Evolutionary conservation across 768 basidiomycete species (phyloP).

Genomic region (Coprinopsis sp.): DNA sequence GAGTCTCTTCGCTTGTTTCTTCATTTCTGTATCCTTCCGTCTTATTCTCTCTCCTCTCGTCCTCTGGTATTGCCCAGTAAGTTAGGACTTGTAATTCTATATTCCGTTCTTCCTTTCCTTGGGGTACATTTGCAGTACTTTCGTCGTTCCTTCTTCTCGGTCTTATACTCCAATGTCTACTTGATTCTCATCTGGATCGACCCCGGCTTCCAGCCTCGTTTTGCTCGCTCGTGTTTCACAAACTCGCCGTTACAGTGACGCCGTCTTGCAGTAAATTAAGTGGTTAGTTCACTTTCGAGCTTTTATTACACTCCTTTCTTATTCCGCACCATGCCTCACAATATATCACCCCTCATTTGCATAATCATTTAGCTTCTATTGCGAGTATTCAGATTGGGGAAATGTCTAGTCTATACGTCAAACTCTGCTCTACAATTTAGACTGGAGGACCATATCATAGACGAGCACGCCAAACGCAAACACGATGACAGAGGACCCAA

Average conservation of each 20-base stretch:
- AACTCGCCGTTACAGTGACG: too few species aligned
- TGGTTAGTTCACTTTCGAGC: too few species aligned
- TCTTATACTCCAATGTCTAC: slow-evolving; percentile 5
- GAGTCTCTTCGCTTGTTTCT: not conserved
- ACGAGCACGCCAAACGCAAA: slow-evolving; percentile 78
- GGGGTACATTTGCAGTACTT: slow-evolving; percentile 30
- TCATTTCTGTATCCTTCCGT: not conserved
- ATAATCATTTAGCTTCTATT: not conserved
- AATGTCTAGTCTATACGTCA: not conserved
- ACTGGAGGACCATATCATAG: slow-evolving; percentile 66
- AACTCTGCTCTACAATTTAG: slow-evolving; percentile 17
- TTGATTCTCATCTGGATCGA: too few species aligned
- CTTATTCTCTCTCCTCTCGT: slow-evolving; percentile 4
- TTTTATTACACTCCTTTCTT: too few species aligned
- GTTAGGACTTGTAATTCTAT: slow-evolving; percentile 39
- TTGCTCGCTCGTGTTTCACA: too few species aligned
- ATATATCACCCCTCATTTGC: not conserved
- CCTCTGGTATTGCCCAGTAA: slow-evolving; percentile 1
- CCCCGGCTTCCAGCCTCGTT: too few species aligned
- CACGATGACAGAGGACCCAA: slow-evolving; percentile 77
- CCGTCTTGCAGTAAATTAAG: too few species aligned
- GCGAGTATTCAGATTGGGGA: too few species aligned
- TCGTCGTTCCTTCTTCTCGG: slow-evolving; percentile 10
- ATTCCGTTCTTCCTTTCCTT: slow-evolving; percentile 23
- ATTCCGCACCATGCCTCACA: too few species aligned